These are phyloP conservation scores for Fusarium pseudonygamai DNA, from an alignment of 2,329 filamentous ascomycete genomes.

Conservation along the genomic window DNA sequence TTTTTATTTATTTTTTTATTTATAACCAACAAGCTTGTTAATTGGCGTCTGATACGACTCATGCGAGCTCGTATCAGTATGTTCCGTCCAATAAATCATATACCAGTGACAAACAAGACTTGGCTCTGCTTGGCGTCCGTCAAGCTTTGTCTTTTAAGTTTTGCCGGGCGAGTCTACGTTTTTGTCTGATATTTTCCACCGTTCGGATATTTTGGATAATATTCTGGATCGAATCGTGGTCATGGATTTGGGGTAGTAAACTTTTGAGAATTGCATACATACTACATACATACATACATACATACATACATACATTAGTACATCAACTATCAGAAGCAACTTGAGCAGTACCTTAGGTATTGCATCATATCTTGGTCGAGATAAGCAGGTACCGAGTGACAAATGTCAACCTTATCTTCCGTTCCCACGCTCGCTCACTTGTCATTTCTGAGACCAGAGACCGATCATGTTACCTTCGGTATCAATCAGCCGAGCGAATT, in stretches of 20 bases:
- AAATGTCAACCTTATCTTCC: background rate
- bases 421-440: conserved; percentile 31
- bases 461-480: conserved; percentile 52
- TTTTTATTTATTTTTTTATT: background rate
- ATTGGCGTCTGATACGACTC: background rate
- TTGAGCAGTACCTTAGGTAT: background rate
- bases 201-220: conserved; percentile 4
- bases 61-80: conserved; percentile 7
- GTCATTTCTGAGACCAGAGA: conserved; percentile 47
- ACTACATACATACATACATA: background rate
- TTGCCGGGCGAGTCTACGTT: conserved; percentile 7
- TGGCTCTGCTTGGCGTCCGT: conserved; percentile 27
- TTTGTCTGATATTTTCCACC: conserved; percentile 24
- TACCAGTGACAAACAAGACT: conserved; percentile 14
- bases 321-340: background rate
- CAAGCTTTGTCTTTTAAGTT: conserved; percentile 14
- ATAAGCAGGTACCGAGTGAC: background rate
- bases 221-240: background rate
- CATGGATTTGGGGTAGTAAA: background rate
- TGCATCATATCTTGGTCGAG: background rate
- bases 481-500: conserved; percentile 50
- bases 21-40: background rate
- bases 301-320: background rate
- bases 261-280: background rate
- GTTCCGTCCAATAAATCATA: conserved; percentile 19